Evolutionary conservation across 106 monocot genomes (phyloP).

Genomic region (Dactylorhiza incarnata): DNA sequence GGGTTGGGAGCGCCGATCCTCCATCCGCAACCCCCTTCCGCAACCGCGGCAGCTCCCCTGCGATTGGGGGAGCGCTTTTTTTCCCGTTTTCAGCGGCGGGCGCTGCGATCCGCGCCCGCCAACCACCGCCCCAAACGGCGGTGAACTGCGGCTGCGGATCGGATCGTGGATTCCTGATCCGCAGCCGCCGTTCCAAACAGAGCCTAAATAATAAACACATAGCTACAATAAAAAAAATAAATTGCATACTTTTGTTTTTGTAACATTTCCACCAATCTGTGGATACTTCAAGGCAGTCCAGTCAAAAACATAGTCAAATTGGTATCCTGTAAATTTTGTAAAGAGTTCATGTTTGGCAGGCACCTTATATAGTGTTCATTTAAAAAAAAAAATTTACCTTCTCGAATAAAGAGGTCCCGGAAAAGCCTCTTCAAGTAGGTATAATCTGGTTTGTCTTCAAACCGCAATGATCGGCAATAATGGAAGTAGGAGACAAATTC

Average conservation of each 20-base stretch:
- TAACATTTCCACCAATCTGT: slow-evolving; percentile 29
- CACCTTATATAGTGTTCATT: background rate
- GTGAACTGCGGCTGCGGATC: no score
- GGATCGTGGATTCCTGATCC: no score
- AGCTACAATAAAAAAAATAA: background rate
- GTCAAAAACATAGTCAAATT: slow-evolving; percentile 81
- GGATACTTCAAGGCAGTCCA: slow-evolving; percentile 69
- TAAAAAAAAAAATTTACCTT: slow-evolving; percentile 30
- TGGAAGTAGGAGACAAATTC: slow-evolving; percentile 79
- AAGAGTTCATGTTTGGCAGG: background rate
- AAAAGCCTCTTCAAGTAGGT: slow-evolving; percentile 71
- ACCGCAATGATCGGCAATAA: slow-evolving; percentile 61
- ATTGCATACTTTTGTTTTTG: slow-evolving; percentile 28
- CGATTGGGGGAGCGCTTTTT: no score
- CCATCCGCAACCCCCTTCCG: no score
- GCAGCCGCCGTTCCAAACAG: no score
- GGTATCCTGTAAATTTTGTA: slow-evolving; percentile 32
- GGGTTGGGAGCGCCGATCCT: no score
- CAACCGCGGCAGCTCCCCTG: no score
- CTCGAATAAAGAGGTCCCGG: slow-evolving; percentile 71
- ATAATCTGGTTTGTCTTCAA: slow-evolving; percentile 84
- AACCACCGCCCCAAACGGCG: no score
- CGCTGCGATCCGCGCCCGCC: no score
- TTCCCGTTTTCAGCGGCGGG: no score
- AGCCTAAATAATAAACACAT: background rate